These are phyloP conservation scores for Paramecium octaurelia DNA, from an alignment of 73 alveolate genomes.

Conservation along the genomic window DNA sequence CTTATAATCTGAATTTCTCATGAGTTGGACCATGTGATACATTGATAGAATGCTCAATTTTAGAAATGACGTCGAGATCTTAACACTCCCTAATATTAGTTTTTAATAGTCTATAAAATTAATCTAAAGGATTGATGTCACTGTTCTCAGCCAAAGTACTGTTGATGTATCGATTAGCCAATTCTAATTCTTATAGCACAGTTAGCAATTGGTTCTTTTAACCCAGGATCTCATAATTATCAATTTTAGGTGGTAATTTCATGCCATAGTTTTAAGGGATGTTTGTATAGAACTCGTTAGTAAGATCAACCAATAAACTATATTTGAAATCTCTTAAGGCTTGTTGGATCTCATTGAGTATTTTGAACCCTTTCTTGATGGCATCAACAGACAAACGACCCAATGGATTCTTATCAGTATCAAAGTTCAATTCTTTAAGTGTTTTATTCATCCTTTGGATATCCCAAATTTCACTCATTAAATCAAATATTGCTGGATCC, in stretches of 20 bases:
- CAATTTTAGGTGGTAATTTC: slow-evolving; percentile 75
- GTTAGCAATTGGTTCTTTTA: slow-evolving; percentile 74
- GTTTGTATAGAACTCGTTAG: slow-evolving; percentile 73
- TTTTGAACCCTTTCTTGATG: slow-evolving; percentile 74
- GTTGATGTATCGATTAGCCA: slow-evolving; percentile 61
- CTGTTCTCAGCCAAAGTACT: slow-evolving; percentile 51
- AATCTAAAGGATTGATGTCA: slow-evolving; percentile 70
- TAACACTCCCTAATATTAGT: slow-evolving; percentile 26
- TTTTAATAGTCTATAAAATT: slow-evolving; percentile 65
- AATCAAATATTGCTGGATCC: slow-evolving; percentile 41
- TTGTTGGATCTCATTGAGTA: slow-evolving; percentile 66
- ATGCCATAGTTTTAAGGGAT: slow-evolving; percentile 83
- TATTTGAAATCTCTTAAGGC: slow-evolving; percentile 19
- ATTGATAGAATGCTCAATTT: slow-evolving; percentile 56
- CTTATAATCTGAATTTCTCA: slow-evolving; percentile 56
- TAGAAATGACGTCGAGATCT: not conserved
- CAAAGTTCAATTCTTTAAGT: slow-evolving; percentile 80
- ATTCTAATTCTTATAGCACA: slow-evolving; percentile 67
- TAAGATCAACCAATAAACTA: slow-evolving; percentile 44
- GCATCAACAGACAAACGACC: slow-evolving; percentile 81
- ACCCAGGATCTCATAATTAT: slow-evolving; percentile 71
- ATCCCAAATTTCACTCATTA: slow-evolving; percentile 80
- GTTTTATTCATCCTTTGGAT: slow-evolving; percentile 74
- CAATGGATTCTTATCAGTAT: slow-evolving; percentile 85
- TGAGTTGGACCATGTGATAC: slow-evolving; percentile 76